These are phyloP conservation scores for Quercus suber DNA, from an alignment of 306 rosid genomes.

Conservation along the genomic window DNA sequence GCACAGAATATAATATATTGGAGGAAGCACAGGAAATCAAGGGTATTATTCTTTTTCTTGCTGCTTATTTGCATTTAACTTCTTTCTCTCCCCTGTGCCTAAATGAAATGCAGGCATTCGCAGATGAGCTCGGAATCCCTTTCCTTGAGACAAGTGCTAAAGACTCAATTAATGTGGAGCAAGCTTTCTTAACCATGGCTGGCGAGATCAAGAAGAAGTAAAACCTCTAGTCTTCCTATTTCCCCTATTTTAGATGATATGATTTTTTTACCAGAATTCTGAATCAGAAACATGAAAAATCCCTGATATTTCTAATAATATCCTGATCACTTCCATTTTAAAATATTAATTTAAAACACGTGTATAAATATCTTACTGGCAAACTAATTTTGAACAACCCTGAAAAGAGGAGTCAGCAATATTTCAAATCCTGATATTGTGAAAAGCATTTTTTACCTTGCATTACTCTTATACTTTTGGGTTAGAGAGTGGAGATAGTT, in stretches of 20 bases:
- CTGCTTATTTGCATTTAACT: conserved; percentile 1
- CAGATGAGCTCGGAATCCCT: conserved; percentile 93
- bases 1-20: too few relatives aligned
- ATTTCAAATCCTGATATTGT: too few relatives aligned
- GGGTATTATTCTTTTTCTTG: not conserved
- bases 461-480: not conserved
- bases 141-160: conserved; percentile 99
- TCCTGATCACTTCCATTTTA: not conserved
- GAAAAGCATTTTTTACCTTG: too few relatives aligned
- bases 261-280: not conserved
- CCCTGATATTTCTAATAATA: not conserved
- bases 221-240: conserved; percentile 17
- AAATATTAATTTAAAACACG: not conserved
- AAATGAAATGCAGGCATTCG: conserved; percentile 69
- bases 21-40: too few relatives aligned
- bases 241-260: conserved; percentile 20
- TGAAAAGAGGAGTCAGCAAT: too few relatives aligned
- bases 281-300: not conserved
- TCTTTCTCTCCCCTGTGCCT: not conserved
- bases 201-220: conserved; percentile 94
- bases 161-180: conserved; percentile 94
- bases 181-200: conserved; percentile 97
- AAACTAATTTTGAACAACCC: too few relatives aligned
- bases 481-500: not conserved
- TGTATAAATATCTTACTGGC: not conserved